Base-by-base conservation (phyloP, 352 stramenopile genomes). In the Pythium rishiriense region DNA sequence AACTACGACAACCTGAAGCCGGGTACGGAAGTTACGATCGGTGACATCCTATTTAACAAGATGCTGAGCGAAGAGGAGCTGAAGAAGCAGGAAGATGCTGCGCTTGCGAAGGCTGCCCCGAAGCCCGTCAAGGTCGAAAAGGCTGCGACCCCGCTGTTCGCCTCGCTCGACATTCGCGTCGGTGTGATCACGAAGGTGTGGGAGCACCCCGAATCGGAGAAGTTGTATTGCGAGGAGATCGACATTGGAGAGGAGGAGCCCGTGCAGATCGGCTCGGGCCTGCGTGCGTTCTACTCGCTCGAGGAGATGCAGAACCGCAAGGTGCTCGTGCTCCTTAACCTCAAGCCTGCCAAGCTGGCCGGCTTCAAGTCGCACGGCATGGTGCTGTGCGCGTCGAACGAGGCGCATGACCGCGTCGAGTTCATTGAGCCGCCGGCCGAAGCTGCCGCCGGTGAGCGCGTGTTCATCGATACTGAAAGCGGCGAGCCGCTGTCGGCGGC, bases 201-300 rank as follows among this genome's bases (percentile, higher is more conserved):
- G 87, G 79, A 85, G 53, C 87, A 96, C 67, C 85, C 85, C 14
- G 86, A 94, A 53, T 92, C 82, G 68, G 87, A 96, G 43, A 99
- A 98, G 72, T 84, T 99, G 1, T 99, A 95, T 73, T 99, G 97
- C 68, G 97, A 99, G 78, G 97, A 99, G 78, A 99, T 99, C 47
- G 96, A 99, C 73, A 81, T 99, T 29, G 98, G 97, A 22, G 96
- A 96, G 61, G 85, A 91, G 11, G 82, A 87, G 60, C 95, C 97
- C 24, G 94, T 98, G 62, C 83, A 89, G 61, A 98, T 99, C 62
- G 97, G 87, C 25, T 99, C 94, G 31, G 98, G 97, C 24, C 75
- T 99, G 56, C 81, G 94, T 51, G 74, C 85, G 47, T 98, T 99
- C 81, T 98, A 99, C 78, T 93, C 95, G 49, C 64, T 93, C 15